Evolutionary conservation across 2,329 filamentous ascomycete genomes (phyloP), one percentile per base, ranked within the genome.

Genomic region (Aureobasidium sp.): DNA sequence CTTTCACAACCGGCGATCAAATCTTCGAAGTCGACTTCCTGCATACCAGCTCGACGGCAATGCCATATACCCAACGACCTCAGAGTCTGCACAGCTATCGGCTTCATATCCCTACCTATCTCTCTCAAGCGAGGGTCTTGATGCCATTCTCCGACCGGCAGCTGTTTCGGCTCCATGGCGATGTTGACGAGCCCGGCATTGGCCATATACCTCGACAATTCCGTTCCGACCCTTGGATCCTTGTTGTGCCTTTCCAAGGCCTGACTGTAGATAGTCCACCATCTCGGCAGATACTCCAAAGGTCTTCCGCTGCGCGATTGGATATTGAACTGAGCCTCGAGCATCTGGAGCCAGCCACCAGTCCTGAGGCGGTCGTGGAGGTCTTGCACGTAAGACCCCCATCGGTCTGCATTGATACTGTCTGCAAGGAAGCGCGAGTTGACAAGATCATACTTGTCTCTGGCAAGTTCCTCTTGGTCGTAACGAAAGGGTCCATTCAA

Each of bases 271-370:
- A 63, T 64, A 22, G 64, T 63, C 66, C 70, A 74, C 75, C 75
- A 77, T 48, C 69, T 67, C 31, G 68, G 67, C 12, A 76, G 62
- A 7, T 71, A 71, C 15, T 86, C 81, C 12, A 84, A 86, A 67
- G 94, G 76, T n/a, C 84, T 85, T 5, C 91, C 91, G 68, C 90
- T 95, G 67, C 93, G 85, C 0, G 90, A 96, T 72, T 96, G 92
- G 29, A 90, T 85, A 66, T 91, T 90, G 72, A 87, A 87, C 70
- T 95, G 91, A 68, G 92, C 83, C 70, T 96, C 92, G n/a, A 90
- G 83, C 81, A 96, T 86, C 70, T 96, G 91, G 63, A 89, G 82
- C 90, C 91, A 96, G 1, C 92, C 91, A 2, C 86, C 88, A 6
- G 85, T 87, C 56, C 84, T 87, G 65, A 92, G 77, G 11, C 91